phyloP scores from a whole-genome alignment of 2,329 filamentous ascomycete genomes.

The Colletotrichum lini region DNA sequence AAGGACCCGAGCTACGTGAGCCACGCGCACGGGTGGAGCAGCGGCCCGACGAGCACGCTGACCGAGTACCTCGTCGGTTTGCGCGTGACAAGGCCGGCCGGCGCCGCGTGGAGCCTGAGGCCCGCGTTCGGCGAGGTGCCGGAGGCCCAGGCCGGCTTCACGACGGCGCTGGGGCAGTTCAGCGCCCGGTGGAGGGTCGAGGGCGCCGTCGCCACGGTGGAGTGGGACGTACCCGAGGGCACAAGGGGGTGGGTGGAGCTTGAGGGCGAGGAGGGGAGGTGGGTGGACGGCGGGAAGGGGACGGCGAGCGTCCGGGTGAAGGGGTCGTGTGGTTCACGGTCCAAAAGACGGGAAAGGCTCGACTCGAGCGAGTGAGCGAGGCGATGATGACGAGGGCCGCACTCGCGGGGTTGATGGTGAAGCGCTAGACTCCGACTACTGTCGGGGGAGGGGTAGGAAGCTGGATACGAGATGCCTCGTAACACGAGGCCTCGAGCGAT shows the following conservation, averaged over 20 bases:
- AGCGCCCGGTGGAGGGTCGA: conserved; percentile 31
- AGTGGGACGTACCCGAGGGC: conserved; percentile 38
- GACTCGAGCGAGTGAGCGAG: background rate
- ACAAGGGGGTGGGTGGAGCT: conserved; percentile 40
- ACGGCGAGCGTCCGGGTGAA: conserved; percentile 1
- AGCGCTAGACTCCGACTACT: background rate
- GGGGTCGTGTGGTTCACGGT: background rate
- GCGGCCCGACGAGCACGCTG: conserved; percentile 62
- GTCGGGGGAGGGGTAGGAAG: background rate
- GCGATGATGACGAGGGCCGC: background rate
- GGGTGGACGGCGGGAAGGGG: conserved; percentile 35
- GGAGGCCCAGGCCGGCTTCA: conserved; percentile 40
- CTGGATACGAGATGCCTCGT: background rate
- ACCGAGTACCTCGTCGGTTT: conserved; percentile 61
- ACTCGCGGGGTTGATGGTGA: background rate
- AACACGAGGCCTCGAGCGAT: background rate
- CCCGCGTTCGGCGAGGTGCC: conserved; percentile 35
- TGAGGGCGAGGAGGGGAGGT: conserved; percentile 19
- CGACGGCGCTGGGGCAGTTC: conserved; percentile 37
- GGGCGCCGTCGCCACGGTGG: conserved; percentile 23
- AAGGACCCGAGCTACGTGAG: conserved; percentile 62
- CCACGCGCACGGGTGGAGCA: conserved; percentile 66
- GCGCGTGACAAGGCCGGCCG: conserved; percentile 35
- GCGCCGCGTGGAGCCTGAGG: conserved; percentile 36
- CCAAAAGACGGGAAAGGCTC: background rate